phyloP scores from a whole-genome alignment of 139 green algal genomes.

The Auxenochlorella pyrenoidosa region DNA sequence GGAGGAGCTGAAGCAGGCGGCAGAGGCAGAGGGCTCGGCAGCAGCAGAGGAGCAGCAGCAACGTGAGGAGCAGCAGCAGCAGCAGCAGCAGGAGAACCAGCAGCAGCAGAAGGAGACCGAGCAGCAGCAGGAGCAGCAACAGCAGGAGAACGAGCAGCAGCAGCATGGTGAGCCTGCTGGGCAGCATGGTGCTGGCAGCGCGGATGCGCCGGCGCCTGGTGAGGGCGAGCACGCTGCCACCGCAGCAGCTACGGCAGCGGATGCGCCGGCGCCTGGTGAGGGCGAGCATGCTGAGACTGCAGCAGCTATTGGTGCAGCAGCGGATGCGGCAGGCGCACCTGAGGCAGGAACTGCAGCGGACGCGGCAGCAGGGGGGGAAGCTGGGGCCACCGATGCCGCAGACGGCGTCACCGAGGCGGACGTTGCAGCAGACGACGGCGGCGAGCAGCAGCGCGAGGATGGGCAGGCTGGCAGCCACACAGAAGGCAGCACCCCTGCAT shows the following conservation, averaged over 20 bases:
- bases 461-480: not conserved
- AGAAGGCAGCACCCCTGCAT: not conserved
- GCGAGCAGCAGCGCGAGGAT: not conserved
- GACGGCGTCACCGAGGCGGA: not conserved
- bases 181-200: not conserved
- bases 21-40: constrained; percentile 24
- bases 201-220: not conserved
- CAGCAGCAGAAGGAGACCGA: not conserved
- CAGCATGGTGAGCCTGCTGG: constrained; percentile 1
- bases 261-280: not conserved
- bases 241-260: not conserved
- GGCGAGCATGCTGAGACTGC: not conserved
- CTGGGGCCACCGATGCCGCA: not conserved
- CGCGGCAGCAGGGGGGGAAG: not conserved
- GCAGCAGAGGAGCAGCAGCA: not conserved
- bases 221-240: not conserved
- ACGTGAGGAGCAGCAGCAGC: constrained; percentile 27
- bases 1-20: not conserved
- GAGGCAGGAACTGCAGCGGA: not conserved
- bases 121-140: constrained; percentile 18
- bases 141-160: not conserved
- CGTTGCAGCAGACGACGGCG: not conserved
- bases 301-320: not conserved
- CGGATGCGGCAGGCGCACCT: not conserved
- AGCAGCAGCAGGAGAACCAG: not conserved